A percentile compares a stretch with the other conserved stretches of the same genome.
Evolutionary conservation across 176 grass and related monocot genomes (phyloP).

Genomic region (Musa itinerans): DNA sequence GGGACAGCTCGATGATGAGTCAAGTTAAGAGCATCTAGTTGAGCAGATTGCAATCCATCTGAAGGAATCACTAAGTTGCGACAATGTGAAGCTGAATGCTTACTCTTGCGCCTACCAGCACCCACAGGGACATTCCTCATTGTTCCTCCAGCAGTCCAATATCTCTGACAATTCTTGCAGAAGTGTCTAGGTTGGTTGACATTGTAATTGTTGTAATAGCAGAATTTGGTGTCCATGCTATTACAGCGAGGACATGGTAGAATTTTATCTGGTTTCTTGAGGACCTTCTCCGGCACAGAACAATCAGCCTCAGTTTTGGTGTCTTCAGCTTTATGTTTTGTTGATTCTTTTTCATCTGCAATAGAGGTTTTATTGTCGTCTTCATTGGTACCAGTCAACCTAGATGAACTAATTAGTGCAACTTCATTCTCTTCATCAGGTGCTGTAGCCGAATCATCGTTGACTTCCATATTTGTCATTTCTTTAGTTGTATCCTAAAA

Average conservation of each 20-base stretch:
- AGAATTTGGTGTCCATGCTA: slow-evolving; percentile 88
- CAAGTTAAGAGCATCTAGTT: slow-evolving; percentile 33
- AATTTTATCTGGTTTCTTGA: slow-evolving; percentile 85
- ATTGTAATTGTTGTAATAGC: slow-evolving; percentile 88
- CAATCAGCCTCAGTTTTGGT: slow-evolving; percentile 38
- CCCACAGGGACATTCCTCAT: slow-evolving; percentile 88
- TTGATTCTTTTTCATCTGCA: slow-evolving; percentile 32
- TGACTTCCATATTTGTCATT: slow-evolving; percentile 1
- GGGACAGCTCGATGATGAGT: slow-evolving; percentile 30
- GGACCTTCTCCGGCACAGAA: slow-evolving; percentile 40
- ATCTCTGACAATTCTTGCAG: slow-evolving; percentile 83
- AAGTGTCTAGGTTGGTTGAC: slow-evolving; percentile 76
- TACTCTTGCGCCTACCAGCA: slow-evolving; percentile 74
- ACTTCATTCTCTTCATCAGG: slow-evolving; percentile 16
- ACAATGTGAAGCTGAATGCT: slow-evolving; percentile 43
- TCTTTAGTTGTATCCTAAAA: slow-evolving; percentile 4
- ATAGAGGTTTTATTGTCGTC: slow-evolving; percentile 12
- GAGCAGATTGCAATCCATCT: slow-evolving; percentile 39
- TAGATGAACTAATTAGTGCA: slow-evolving; percentile 21
- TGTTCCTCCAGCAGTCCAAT: slow-evolving; percentile 74
- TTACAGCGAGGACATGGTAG: slow-evolving; percentile 72
- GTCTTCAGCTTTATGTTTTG: slow-evolving; percentile 31
- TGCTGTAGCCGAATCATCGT: slow-evolving; percentile 23
- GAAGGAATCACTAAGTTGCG: slow-evolving; percentile 49
- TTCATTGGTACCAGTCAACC: slow-evolving; percentile 23